Evolutionary conservation across 2,329 filamentous ascomycete species (phyloP), one percentile per base, ranked within the genome.

Genomic region (Aspergillus sp.): DNA sequence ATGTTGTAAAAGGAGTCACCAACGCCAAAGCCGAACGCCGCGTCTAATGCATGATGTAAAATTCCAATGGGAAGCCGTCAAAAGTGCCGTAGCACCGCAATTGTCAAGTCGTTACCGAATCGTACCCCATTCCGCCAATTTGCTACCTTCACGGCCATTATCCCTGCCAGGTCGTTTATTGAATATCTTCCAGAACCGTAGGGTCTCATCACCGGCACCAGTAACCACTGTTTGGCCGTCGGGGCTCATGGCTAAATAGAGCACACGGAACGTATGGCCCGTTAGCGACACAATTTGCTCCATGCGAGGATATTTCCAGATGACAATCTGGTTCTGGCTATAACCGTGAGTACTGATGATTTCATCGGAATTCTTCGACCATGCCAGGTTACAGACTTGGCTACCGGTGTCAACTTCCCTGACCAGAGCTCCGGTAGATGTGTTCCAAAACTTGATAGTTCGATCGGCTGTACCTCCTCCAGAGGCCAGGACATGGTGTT

Each of bases 291-390:
- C 93, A 8, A 99, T 92, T 73, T 98, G 95, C 49, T 91, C 91
- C 95, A 99, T 98, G 65, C 89, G 93, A 1, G 95, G 95, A 71
- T 99, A 99, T 71, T 99, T 99, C 95, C 95, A 99, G 55, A 99
- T 91, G 39, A 98, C 93, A 67, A 99, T 97, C 75, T 98, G 95
- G 73, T 99, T 97, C 72, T 99, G 95, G 66, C 89, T 93, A 78
- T 97, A 99, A 6, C 95, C 95, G 71, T 99, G 95, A 1, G 95
- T 99, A 51, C 90, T 93, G 55, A 99, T 93, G 57, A 99, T 92
- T 75, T 99, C 95, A 72, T 97, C 96, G 7, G 91, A 96, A 74
- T 97, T 96, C 71, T 96, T 96, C 17, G 90, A 95, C 93, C 96
- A 99, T 4, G 93, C 90, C 44, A 99, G 82, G 70, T 99, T 99